phyloP scores from a whole-genome alignment of 495 filamentous ascomycete species.

The Penicillium ucsense region DNA sequence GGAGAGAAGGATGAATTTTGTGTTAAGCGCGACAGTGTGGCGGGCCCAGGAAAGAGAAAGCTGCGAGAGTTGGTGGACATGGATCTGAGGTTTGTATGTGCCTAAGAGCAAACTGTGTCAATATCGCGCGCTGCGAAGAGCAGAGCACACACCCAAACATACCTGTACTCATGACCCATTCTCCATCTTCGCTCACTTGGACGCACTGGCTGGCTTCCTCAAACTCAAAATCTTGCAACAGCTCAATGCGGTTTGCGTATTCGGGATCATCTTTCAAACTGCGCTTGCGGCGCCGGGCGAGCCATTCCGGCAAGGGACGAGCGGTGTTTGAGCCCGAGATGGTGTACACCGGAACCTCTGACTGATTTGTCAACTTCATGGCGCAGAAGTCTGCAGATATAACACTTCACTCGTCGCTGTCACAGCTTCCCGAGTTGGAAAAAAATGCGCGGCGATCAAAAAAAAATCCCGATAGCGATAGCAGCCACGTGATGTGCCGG shows the following conservation, averaged over 20 bases:
- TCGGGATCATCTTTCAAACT: slow-evolving; percentile 90
- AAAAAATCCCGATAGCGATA: slow-evolving; percentile 40
- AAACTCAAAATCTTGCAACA: slow-evolving; percentile 97
- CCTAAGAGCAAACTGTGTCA: slow-evolving; percentile 29
- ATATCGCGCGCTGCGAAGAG: slow-evolving; percentile 1
- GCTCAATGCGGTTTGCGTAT: slow-evolving; percentile 85
- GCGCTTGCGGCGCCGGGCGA: slow-evolving; percentile 81
- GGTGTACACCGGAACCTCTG: slow-evolving; percentile 89
- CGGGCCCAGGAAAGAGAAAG: slow-evolving; percentile 85
- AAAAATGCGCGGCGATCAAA: slow-evolving; percentile 21
- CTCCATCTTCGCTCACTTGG: slow-evolving; percentile 85
- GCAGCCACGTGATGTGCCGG: slow-evolving; percentile 21
- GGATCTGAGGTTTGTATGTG: slow-evolving; percentile 93
- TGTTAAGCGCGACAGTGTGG: slow-evolving; percentile 88
- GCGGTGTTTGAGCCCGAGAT: slow-evolving; percentile 88
- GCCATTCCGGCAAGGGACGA: slow-evolving; percentile 88
- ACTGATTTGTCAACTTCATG: slow-evolving; percentile 87
- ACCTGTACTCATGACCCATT: slow-evolving; percentile 98
- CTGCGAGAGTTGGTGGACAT: slow-evolving; percentile 88
- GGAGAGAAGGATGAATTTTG: slow-evolving; percentile 86
- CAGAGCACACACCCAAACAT: slow-evolving; percentile 18
- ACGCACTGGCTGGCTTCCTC: slow-evolving; percentile 96
- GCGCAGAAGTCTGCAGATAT: slow-evolving; percentile 5
- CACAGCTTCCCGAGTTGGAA: background rate
- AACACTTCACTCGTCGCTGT: background rate